Conservation (phyloP, 305 asterid genomes). For the Fraxinus sp. region DNA sequence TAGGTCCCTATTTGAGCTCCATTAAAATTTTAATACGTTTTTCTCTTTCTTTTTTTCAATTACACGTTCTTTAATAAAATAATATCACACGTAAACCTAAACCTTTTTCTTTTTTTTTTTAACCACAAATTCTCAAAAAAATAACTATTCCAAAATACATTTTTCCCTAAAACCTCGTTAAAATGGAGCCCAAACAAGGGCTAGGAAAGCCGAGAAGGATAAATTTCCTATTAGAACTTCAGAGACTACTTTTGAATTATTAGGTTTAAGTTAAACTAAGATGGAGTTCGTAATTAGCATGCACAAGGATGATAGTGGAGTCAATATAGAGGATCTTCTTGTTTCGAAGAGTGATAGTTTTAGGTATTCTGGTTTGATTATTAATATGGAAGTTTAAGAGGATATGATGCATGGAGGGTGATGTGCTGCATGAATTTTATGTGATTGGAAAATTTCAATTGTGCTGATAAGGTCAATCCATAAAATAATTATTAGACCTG, state of each 20-base stretch:
- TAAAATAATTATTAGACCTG: background rate
- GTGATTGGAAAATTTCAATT: background rate
- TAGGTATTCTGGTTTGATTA: background rate
- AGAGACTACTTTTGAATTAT: background rate
- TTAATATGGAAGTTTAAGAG: background rate
- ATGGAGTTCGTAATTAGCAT: background rate
- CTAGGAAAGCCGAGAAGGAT: background rate
- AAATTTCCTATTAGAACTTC: background rate
- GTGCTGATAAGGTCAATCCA: background rate
- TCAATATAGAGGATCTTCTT: background rate
- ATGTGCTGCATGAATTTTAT: background rate
- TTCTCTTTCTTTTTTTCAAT: background rate
- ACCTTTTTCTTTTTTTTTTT: no score
- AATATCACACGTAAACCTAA: no score
- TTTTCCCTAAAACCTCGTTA: background rate
- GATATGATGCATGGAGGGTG: background rate
- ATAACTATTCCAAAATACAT: background rate
- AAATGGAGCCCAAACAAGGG: background rate
- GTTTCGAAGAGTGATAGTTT: background rate
- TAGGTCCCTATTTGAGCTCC: background rate
- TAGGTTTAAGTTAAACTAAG: background rate
- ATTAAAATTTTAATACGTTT: no score
- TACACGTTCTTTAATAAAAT: background rate
- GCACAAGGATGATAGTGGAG: background rate
- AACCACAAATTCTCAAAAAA: no score